phyloP scores from a whole-genome alignment of 2,329 filamentous ascomycete genomes.

The Botrytis sinoallii region DNA sequence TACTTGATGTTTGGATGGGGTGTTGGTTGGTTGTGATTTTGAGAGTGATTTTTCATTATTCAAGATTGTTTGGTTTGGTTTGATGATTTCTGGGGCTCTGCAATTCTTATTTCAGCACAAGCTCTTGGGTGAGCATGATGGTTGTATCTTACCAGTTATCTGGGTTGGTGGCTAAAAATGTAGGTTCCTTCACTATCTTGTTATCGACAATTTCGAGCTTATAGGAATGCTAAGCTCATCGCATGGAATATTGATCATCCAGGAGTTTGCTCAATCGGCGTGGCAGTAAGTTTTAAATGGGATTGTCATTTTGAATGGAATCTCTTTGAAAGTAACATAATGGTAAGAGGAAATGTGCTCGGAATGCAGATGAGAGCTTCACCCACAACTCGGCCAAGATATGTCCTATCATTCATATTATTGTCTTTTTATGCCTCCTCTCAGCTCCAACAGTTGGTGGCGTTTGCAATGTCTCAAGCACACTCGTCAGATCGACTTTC shows the following conservation, averaged over 20 bases:
- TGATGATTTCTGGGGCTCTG: not conserved
- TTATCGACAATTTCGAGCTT: constrained; percentile 29
- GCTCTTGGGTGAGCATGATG: not conserved
- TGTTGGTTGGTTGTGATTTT: too few relatives aligned
- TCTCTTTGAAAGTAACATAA: accelerated
- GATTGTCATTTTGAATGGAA: not conserved
- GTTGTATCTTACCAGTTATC: constrained; percentile 22
- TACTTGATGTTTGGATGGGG: too few relatives aligned
- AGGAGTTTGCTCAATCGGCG: constrained; percentile 14
- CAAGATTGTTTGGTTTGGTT: not conserved
- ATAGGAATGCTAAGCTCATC: constrained; percentile 40
- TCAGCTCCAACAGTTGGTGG: not conserved
- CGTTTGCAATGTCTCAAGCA: not conserved
- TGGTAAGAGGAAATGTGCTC: not conserved
- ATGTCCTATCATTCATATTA: too few relatives aligned
- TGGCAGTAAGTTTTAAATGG: accelerated
- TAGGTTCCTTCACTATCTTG: constrained; percentile 40
- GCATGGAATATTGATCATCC: constrained; percentile 44
- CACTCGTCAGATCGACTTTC: too few relatives aligned
- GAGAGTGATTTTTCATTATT: too few relatives aligned
- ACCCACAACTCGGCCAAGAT: too few relatives aligned
- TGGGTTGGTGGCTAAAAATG: constrained; percentile 36
- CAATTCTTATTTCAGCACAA: not conserved
- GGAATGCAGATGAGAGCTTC: not conserved
- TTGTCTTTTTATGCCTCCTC: not conserved